These are phyloP conservation scores for Sclerotinia glacialis DNA, from an alignment of 2,329 filamentous ascomycete genomes.

Conservation along the genomic window DNA sequence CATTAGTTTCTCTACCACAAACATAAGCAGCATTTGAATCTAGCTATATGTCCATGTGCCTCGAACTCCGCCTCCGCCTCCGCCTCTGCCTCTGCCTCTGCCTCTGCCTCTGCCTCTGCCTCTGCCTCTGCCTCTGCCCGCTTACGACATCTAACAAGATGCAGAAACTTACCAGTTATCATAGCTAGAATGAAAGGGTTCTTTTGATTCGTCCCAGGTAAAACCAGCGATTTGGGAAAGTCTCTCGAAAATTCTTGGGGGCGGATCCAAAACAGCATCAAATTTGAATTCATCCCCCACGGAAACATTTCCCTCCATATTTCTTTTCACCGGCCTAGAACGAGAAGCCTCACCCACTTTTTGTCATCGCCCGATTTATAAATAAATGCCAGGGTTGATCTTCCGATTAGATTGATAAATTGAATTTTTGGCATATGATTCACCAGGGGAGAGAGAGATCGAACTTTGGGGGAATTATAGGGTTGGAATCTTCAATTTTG, in stretches of 20 bases:
- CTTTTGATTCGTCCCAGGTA: slow-evolving; percentile 66
- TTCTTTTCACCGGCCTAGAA: slow-evolving; percentile 1
- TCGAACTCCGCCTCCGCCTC: not conserved
- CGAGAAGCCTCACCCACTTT: slow-evolving; percentile 3
- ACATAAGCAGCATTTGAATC: not conserved
- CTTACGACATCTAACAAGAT: not conserved
- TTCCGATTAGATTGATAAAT: not conserved
- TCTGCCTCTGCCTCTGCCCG: not conserved
- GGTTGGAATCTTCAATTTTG: not conserved
- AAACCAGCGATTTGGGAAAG: slow-evolving; percentile 71
- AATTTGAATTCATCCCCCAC: slow-evolving; percentile 31
- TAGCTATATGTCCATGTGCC: not conserved
- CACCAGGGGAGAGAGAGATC: not conserved
- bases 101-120: not conserved
- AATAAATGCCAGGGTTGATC: slow-evolving; percentile 24
- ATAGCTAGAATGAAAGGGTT: slow-evolving; percentile 67
- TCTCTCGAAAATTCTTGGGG: slow-evolving; percentile 67
- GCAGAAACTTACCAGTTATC: slow-evolving; percentile 69
- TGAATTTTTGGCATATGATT: not conserved
- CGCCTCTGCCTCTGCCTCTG: not conserved
- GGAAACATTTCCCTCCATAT: slow-evolving; percentile 34
- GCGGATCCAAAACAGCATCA: slow-evolving; percentile 59
- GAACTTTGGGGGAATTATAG: not conserved
- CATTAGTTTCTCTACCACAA: not conserved
- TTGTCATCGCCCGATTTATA: slow-evolving; percentile 14